Conservation (phyloP, 352 stramenopile species). For the Pythium aquatile region DNA sequence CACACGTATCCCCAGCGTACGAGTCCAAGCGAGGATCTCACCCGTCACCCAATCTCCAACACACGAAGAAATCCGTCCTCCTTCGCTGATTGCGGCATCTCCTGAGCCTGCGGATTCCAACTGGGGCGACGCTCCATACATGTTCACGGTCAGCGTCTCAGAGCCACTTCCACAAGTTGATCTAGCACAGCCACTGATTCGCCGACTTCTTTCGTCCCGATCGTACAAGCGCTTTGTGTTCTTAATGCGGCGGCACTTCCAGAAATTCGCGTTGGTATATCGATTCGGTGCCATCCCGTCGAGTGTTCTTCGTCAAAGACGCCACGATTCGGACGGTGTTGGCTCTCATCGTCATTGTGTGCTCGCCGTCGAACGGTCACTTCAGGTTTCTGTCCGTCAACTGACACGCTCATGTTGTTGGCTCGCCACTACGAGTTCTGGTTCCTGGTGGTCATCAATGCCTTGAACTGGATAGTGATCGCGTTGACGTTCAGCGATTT, state of each 20-base stretch:
- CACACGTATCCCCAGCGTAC: neutral
- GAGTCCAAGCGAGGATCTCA: no score
- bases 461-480: constrained; percentile 8
- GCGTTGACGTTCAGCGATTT: constrained; percentile 1
- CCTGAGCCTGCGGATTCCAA: neutral
- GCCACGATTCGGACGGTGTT: neutral
- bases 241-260: constrained; percentile 3
- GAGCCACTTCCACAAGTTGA: neutral
- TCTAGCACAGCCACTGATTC: neutral
- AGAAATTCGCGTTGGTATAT: constrained; percentile 7
- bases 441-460: constrained; percentile 17
- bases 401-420: constrained; percentile 3
- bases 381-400: constrained; percentile 6
- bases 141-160: neutral
- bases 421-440: constrained; percentile 17
- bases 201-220: neutral
- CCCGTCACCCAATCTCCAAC: neutral
- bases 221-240: neutral
- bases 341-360: neutral
- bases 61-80: neutral
- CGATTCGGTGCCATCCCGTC: constrained; percentile 1
- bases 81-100: neutral
- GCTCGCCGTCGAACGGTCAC: constrained; percentile 2
- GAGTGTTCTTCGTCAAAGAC: neutral
- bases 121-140: neutral